These are phyloP conservation scores for Trametes sanguinea DNA, from an alignment of 768 basidiomycete species.

Conservation along the genomic window DNA sequence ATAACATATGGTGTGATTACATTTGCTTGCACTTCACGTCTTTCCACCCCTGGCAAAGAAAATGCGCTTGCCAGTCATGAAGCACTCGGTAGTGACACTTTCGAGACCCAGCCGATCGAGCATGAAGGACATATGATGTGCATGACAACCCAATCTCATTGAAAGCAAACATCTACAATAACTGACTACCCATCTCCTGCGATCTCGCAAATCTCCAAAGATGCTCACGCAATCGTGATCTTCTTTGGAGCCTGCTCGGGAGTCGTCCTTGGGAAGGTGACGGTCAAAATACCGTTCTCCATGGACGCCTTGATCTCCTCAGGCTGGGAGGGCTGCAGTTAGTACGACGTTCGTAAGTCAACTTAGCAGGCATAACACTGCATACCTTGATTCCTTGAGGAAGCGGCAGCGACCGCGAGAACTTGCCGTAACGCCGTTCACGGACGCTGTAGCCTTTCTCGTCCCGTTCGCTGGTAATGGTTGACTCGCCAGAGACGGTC, in stretches of 20 bases:
- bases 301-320: slow-evolving; percentile 44
- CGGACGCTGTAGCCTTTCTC: slow-evolving; percentile 37
- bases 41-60: no score
- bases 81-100: no score
- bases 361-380: background rate
- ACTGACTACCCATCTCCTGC: background rate
- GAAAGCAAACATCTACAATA: slow-evolving; percentile 3
- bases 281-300: slow-evolving; percentile 48
- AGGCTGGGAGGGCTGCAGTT: slow-evolving; percentile 14
- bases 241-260: slow-evolving; percentile 47
- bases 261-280: slow-evolving; percentile 49
- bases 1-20: no score
- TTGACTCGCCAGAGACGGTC: slow-evolving; percentile 51
- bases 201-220: background rate
- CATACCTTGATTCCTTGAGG: slow-evolving; percentile 33
- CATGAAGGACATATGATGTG: no score
- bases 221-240: slow-evolving; percentile 36
- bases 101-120: no score
- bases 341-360: slow-evolving; percentile 24
- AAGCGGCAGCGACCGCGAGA: slow-evolving; percentile 28
- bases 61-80: no score
- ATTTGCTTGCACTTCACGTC: no score
- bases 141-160: background rate
- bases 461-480: slow-evolving; percentile 36
- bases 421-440: slow-evolving; percentile 32